Evolutionary conservation across 73 alveolate species (phyloP).

Genomic region (Uronychia binucleata): DNA sequence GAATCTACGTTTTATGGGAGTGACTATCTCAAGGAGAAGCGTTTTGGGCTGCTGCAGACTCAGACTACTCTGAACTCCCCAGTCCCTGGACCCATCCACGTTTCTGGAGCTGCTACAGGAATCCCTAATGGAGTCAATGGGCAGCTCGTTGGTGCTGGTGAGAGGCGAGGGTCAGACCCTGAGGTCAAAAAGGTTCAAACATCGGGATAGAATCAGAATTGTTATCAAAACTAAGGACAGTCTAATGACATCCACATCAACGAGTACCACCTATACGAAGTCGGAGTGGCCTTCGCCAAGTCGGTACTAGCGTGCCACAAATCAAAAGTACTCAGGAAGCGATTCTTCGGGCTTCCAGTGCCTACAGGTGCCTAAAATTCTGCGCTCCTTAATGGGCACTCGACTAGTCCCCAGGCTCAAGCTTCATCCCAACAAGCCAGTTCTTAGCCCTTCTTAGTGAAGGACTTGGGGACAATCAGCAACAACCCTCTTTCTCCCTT

Average conservation of each 20-base stretch:
- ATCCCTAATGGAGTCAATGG: too few species aligned
- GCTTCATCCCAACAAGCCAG: too few species aligned
- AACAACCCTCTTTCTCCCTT: too few species aligned
- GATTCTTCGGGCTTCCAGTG: neutral
- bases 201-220: neutral
- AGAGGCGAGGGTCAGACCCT: neutral
- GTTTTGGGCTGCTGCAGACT: neutral
- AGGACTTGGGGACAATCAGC: too few species aligned
- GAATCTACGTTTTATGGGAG: constrained; percentile 62
- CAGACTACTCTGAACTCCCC: too few species aligned
- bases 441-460: too few species aligned
- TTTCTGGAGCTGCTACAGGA: too few species aligned
- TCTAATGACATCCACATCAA: neutral
- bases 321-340: neutral
- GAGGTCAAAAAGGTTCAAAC: neutral
- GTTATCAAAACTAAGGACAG: neutral
- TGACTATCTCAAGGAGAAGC: constrained; percentile 9
- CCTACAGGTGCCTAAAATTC: neutral
- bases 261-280: neutral
- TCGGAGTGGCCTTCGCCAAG: neutral
- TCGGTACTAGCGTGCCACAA: neutral
- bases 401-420: too few species aligned
- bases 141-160: too few species aligned
- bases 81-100: too few species aligned
- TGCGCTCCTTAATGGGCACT: too few species aligned